Percentiles rank a stretch among this genome's conserved stretches.
Evolutionary conservation across 805 yeast genomes (phyloP).

Genomic region (Torulaspora gathmanii): DNA sequence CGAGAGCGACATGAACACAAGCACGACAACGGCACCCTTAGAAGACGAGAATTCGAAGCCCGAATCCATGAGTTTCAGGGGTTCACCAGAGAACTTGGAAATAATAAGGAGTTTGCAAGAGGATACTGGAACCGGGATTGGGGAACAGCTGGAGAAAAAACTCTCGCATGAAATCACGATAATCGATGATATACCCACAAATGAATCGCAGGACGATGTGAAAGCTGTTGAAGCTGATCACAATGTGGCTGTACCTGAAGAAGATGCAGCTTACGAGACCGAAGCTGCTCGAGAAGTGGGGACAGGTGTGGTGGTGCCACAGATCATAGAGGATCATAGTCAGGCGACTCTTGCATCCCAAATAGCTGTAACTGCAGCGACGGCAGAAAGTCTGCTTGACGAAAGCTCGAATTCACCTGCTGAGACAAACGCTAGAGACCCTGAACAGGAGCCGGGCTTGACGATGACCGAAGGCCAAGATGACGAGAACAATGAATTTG

Average conservation of each 20-base stretch:
- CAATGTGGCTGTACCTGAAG: constrained; percentile 1
- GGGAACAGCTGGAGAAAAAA: not conserved
- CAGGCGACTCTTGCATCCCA: too few relatives aligned
- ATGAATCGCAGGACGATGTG: not conserved
- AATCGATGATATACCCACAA: not conserved
- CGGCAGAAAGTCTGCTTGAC: too few relatives aligned
- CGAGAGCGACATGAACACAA: constrained; percentile 1
- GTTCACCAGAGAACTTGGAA: not conserved
- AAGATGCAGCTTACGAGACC: not conserved
- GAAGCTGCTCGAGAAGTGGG: too few relatives aligned
- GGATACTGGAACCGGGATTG: not conserved
- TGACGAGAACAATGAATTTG: too few relatives aligned
- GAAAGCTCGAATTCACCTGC: too few relatives aligned
- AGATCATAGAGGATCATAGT: too few relatives aligned
- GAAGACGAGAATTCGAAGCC: not conserved
- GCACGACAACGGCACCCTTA: not conserved
- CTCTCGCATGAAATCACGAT: constrained; percentile 1
- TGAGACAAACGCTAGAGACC: too few relatives aligned
- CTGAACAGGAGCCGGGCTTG: too few relatives aligned
- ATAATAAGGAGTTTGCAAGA: not conserved
- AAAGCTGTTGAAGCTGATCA: constrained; percentile 3
- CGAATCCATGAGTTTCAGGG: not conserved
- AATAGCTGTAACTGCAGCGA: too few relatives aligned
- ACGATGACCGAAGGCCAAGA: too few relatives aligned
- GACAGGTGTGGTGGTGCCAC: too few relatives aligned